These are phyloP conservation scores for Mesembryanthemum crystallinum DNA, from an alignment of 148 eudicot species.

Conservation along the genomic window DNA sequence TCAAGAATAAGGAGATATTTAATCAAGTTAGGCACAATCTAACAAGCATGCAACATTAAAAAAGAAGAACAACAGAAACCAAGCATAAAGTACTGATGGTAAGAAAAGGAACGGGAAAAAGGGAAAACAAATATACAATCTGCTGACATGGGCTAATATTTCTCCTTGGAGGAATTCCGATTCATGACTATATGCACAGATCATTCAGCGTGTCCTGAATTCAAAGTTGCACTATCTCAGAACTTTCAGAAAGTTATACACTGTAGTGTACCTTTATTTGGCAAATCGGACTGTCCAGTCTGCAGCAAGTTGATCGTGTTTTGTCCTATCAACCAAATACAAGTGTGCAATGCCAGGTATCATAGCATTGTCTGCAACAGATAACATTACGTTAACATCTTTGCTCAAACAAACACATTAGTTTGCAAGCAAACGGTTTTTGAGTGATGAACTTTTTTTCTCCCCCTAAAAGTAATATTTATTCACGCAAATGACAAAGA, in stretches of 20 bases:
- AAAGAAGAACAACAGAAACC: too few relatives aligned
- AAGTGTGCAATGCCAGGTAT: conserved; percentile 71
- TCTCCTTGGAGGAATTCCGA: too few relatives aligned
- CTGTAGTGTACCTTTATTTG: conserved; percentile 39
- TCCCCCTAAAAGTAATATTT: not conserved
- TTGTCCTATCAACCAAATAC: conserved; percentile 63
- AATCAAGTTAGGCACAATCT: too few relatives aligned
- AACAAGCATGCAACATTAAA: too few relatives aligned
- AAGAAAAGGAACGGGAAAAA: not conserved
- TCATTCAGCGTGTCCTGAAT: not conserved
- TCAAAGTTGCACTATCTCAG: not conserved
- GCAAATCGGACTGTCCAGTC: conserved; percentile 92
- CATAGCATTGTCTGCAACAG: conserved; percentile 58
- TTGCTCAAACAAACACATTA: not conserved
- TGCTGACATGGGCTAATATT: not conserved
- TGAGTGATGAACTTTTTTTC: not conserved
- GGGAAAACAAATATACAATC: not conserved
- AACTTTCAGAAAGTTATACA: not conserved
- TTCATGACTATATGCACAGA: not conserved
- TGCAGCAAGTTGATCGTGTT: conserved; percentile 82
- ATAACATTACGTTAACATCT: not conserved
- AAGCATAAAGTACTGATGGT: not conserved
- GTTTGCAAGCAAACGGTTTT: not conserved
- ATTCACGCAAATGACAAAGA: not conserved
- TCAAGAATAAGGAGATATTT: too few relatives aligned